Evolutionary conservation across 2,329 filamentous ascomycete genomes (phyloP).

Genomic region (Zymoseptoria crescenta): DNA sequence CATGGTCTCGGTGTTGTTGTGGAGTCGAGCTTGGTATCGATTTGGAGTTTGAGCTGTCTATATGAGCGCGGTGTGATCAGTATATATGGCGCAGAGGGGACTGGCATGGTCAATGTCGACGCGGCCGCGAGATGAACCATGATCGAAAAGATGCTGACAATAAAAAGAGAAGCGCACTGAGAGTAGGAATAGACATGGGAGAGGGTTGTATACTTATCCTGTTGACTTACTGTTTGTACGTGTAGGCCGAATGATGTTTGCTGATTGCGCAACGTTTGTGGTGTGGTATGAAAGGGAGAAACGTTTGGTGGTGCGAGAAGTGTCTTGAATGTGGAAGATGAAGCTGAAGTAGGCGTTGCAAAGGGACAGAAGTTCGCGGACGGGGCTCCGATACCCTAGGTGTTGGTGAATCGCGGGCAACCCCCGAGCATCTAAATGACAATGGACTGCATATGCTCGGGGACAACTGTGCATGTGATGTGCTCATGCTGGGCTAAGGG

Average conservation of each 20-base stretch:
- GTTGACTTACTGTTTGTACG: background rate
- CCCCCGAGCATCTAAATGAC: no score
- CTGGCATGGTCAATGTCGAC: background rate
- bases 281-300: background rate
- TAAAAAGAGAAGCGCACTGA: background rate
- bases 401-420: background rate
- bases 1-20: background rate
- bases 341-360: background rate
- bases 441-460: no score
- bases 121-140: background rate
- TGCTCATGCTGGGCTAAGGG: no score
- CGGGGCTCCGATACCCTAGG: background rate
- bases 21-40: background rate
- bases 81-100: background rate
- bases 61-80: background rate
- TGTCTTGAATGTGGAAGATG: background rate
- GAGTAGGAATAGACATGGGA: background rate
- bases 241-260: background rate
- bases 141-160: background rate
- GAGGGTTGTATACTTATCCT: background rate
- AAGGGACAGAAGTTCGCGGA: background rate
- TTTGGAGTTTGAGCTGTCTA: background rate
- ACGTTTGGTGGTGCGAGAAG: background rate
- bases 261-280: background rate
- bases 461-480: no score